Conservation (phyloP, 2,329 filamentous ascomycete genomes). For the Sarocladium oryzae region DNA sequence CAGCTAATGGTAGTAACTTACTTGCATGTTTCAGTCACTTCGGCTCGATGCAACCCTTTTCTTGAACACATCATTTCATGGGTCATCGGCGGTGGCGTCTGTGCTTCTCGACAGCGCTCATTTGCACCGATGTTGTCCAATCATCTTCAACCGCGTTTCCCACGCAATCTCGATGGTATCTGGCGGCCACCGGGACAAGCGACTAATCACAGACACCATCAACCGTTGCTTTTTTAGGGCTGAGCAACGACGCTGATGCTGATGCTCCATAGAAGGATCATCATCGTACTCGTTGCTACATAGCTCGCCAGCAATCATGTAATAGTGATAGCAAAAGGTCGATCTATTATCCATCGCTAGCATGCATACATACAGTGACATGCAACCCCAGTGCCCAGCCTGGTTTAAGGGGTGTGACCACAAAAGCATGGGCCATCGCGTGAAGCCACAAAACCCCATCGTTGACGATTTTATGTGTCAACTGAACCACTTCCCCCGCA, state of each 20-base stretch:
- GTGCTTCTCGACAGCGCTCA: neutral
- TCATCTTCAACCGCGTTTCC: neutral
- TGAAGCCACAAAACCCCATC: neutral
- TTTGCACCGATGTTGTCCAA: neutral
- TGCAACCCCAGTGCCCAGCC: too few species aligned
- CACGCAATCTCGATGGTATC: neutral
- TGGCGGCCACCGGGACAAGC: neutral
- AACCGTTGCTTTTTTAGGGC: too few species aligned
- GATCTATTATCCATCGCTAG: too few species aligned
- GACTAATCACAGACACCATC: too few species aligned
- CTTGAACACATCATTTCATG: too few species aligned
- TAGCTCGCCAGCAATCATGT: too few species aligned
- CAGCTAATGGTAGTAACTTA: neutral
- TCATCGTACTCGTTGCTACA: neutral
- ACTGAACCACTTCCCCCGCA: neutral
- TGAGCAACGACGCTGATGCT: too few species aligned
- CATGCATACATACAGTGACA: too few species aligned
- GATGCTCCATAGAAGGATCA: too few species aligned
- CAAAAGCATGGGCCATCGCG: neutral
- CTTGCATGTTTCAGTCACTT: neutral
- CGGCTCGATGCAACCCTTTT: neutral
- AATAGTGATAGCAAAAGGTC: too few species aligned
- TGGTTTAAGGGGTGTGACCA: neutral
- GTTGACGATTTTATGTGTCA: slow-evolving; percentile 3
- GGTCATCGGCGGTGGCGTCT: neutral